Percentiles rank a stretch among this genome's conserved stretches.
phyloP scores from a whole-genome alignment of 192 early-diverging fungal species.

The Linderina pennispora region DNA sequence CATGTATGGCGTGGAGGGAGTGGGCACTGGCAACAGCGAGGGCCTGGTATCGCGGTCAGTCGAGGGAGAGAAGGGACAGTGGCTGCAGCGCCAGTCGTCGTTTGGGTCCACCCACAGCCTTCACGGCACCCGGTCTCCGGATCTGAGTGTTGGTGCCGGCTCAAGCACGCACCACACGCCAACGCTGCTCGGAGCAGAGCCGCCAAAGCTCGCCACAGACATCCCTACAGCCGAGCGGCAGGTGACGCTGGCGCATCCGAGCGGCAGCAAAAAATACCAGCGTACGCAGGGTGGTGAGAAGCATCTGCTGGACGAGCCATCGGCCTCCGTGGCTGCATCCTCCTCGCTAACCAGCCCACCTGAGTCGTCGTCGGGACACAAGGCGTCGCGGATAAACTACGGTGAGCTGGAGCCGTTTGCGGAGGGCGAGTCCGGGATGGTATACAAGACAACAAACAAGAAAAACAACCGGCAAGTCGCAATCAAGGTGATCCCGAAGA shows the following conservation, averaged over 20 bases:
- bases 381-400: conserved; percentile 44
- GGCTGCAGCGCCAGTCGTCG: conserved; percentile 47
- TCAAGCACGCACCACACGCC: too few species aligned
- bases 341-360: too few species aligned
- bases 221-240: too few species aligned
- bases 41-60: not conserved
- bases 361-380: too few species aligned
- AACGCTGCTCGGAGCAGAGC: too few species aligned
- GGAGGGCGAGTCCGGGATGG: conserved; percentile 48
- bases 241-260: too few species aligned
- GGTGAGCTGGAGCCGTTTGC: conserved; percentile 48
- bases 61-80: conserved; percentile 9
- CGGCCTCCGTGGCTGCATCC: too few species aligned
- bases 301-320: too few species aligned
- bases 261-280: too few species aligned
- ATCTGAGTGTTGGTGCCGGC: not conserved
- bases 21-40: not conserved
- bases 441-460: conserved; percentile 23
- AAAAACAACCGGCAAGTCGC: conserved; percentile 37
- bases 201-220: too few species aligned
- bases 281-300: conserved; percentile 14
- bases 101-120: conserved; percentile 23
- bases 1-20: not conserved
- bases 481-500: conserved; percentile 44
- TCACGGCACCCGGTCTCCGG: too few species aligned